Percentiles rank a stretch among this genome's conserved stretches.
These are phyloP conservation scores for Spatholobus suberectus DNA, from an alignment of 306 rosid species.

Conservation along the genomic window DNA sequence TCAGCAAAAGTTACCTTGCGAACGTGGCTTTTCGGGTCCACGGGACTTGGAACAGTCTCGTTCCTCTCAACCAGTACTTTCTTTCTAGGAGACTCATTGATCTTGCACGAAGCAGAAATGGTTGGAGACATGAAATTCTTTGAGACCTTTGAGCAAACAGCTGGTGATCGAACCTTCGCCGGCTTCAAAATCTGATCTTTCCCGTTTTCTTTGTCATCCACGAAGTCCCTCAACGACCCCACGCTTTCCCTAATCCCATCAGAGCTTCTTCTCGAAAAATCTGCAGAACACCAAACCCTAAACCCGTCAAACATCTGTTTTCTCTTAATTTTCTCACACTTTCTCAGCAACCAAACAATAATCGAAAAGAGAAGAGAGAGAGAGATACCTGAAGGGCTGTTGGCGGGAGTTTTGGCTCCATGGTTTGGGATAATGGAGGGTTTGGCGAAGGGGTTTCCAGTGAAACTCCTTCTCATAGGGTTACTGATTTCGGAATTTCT, in stretches of 20 bases:
- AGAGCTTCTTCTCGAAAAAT: slow-evolving; percentile 57
- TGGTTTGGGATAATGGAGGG: slow-evolving; percentile 59
- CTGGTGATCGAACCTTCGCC: slow-evolving; percentile 64
- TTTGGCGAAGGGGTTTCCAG: slow-evolving; percentile 71
- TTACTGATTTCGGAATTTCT: slow-evolving; percentile 69
- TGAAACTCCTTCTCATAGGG: slow-evolving; percentile 73
- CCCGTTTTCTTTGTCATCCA: slow-evolving; percentile 77
- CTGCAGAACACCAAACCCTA: slow-evolving; percentile 45
- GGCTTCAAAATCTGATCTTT: slow-evolving; percentile 60
- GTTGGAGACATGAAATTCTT: slow-evolving; percentile 92
- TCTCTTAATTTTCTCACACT: not conserved
- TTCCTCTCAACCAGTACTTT: slow-evolving; percentile 72
- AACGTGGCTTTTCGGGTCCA: slow-evolving; percentile 50
- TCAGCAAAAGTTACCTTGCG: slow-evolving; percentile 60
- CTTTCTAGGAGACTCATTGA: slow-evolving; percentile 72
- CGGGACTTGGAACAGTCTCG: slow-evolving; percentile 53
- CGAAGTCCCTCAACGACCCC: slow-evolving; percentile 40
- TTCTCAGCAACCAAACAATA: slow-evolving; percentile 40
- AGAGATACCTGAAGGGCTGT: slow-evolving; percentile 70
- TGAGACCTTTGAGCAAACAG: slow-evolving; percentile 52
- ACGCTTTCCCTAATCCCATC: slow-evolving; percentile 47
- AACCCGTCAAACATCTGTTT: not conserved
- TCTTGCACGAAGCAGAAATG: slow-evolving; percentile 81
- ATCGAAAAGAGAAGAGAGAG: not conserved
- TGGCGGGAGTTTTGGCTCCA: slow-evolving; percentile 67